Evolutionary conservation across 2,329 filamentous ascomycete genomes (phyloP), one percentile per base, ranked within the genome.

Genomic region (Lasiodiplodia theobromae): DNA sequence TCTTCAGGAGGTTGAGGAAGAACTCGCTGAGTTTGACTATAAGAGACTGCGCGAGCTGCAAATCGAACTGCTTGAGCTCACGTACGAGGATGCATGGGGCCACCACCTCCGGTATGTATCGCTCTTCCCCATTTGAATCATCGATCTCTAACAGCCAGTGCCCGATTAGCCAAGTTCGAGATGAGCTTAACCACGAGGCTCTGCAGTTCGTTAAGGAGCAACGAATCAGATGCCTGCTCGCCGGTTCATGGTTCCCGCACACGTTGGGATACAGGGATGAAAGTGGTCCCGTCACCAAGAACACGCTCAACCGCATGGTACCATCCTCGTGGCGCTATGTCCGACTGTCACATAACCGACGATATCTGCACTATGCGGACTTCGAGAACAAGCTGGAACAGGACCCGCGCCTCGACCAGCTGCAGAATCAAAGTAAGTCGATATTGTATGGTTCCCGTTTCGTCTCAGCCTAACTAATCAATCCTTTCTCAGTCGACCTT

Each of bases 181-280:
- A 97, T 67, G 93, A 97, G 78, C 86, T 98, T 54, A 92, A 93
- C 73, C 90, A 95, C 74, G 96, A 99, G 79, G 94, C 95, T 12
- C 82, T 97, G 66, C 93, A 97, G 75, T 99, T 99, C 76, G 92
- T 98, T 80, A 97, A 97, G 80, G 96, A 99, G 81, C 96, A 99
- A 79, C 89, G 96, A 47, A 92, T 98, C 70, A 88, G 96, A 66
- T 97, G 94, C 77, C 84, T 99, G 49, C 86, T 98, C 4, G 87
- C 93, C 72, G 96, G 96, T 7, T 90, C 92, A 11, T 99, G 96
- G 96, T 99, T 98, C 72, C 85, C 87, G 3, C 81, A 82, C 57
- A 78, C 82, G 78, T 82, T 77, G 81, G 86, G 79, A 79, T 86
- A 81, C 72, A 82, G 78, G 75, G 80, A 76, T 77, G 87, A 84